Evolutionary conservation across 2,329 filamentous ascomycete species (phyloP).

Genomic region (Calonectria pseudoreteaudii): DNA sequence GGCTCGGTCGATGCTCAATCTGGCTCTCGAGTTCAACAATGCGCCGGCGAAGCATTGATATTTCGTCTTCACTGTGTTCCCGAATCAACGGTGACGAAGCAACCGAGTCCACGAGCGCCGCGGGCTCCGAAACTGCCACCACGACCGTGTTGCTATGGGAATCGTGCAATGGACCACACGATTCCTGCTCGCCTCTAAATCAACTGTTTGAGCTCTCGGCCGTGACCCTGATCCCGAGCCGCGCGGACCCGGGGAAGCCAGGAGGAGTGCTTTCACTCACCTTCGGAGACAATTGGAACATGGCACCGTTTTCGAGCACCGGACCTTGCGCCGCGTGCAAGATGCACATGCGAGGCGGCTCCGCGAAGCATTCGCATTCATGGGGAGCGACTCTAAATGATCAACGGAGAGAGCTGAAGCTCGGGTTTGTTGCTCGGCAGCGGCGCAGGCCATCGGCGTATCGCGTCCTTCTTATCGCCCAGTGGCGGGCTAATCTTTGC

Average conservation of each 20-base stretch:
- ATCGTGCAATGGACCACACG: neutral
- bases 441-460: neutral
- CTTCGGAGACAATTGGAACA: neutral
- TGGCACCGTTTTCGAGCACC: neutral
- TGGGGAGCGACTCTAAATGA: neutral
- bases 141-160: neutral
- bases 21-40: neutral
- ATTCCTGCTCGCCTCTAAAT: neutral
- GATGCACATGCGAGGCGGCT: neutral
- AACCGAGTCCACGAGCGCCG: neutral
- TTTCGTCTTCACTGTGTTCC: neutral
- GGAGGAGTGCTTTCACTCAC: neutral
- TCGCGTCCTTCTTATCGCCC: neutral
- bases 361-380: neutral
- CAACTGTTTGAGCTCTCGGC: neutral
- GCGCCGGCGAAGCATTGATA: neutral
- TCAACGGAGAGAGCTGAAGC: neutral
- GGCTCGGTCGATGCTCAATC: neutral
- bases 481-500: neutral
- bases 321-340: neutral
- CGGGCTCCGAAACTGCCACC: neutral
- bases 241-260: neutral
- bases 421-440: neutral
- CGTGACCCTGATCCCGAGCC: neutral
- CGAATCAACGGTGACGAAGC: neutral